Conservation (phyloP, 108 stramenopile genomes). For the Nitzschia sp. region DNA sequence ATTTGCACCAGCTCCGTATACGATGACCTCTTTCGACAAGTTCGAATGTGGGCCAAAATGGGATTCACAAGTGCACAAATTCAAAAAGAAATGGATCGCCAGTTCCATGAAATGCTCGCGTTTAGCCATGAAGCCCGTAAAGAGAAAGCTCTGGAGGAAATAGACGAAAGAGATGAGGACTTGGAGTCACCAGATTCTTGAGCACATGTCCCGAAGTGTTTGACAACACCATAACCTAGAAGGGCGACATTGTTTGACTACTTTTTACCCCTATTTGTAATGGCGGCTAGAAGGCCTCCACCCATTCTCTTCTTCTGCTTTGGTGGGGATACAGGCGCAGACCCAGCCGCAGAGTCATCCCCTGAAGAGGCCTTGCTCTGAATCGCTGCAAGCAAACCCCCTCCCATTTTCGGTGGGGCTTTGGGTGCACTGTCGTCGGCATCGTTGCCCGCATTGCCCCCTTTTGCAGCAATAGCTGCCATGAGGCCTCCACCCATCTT, state of each 20-base stretch:
- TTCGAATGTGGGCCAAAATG: slow-evolving; percentile 21
- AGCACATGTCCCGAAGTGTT: background rate
- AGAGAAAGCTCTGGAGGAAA: background rate
- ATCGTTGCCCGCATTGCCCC: background rate
- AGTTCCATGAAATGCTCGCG: slow-evolving; percentile 17
- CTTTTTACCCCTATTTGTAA: slow-evolving; percentile 22
- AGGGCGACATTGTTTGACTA: background rate
- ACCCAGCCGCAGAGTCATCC: background rate
- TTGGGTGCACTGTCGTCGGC: background rate
- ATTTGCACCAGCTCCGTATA: slow-evolving; percentile 15
- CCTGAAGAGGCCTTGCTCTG: background rate
- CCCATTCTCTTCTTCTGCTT: slow-evolving; percentile 14
- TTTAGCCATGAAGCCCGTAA: slow-evolving; percentile 5
- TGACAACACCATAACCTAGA: background rate
- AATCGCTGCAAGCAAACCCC: background rate
- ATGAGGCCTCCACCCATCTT: slow-evolving; percentile 12
- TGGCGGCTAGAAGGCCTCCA: slow-evolving; percentile 12
- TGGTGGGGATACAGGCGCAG: slow-evolving; percentile 6
- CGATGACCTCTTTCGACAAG: slow-evolving; percentile 22
- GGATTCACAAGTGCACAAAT: slow-evolving; percentile 19
- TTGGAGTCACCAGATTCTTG: background rate
- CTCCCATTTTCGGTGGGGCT: background rate
- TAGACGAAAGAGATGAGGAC: background rate
- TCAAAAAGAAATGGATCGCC: slow-evolving; percentile 18
- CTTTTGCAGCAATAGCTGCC: slow-evolving; percentile 20